phyloP scores from a whole-genome alignment of 2,329 filamentous ascomycete species.

The Tolypocladium tundrense region DNA sequence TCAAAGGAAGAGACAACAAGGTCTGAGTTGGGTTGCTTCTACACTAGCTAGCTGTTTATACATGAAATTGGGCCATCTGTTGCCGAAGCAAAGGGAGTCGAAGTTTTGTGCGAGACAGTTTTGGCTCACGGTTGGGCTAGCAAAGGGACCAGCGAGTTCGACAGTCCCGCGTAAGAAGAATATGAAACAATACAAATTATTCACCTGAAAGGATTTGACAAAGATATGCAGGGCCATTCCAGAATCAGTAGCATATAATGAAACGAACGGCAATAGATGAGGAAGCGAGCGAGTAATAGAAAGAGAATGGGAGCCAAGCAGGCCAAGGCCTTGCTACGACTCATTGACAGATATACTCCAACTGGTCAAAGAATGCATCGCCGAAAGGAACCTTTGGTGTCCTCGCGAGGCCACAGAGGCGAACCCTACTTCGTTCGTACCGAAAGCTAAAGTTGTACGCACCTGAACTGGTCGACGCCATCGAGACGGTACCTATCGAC shows the following conservation, averaged over 20 bases:
- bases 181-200: background rate
- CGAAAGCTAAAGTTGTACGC: background rate
- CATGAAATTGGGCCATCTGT: background rate
- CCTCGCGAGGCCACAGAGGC: background rate
- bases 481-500: background rate
- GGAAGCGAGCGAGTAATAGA: too few species aligned
- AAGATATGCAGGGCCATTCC: too few species aligned
- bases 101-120: background rate
- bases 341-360: too few species aligned
- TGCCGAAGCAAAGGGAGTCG: background rate
- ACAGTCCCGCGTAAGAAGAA: background rate
- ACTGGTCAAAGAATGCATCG: too few species aligned
- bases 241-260: background rate
- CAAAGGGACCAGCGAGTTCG: too few species aligned
- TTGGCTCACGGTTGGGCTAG: background rate
- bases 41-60: background rate
- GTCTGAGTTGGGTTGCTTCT: background rate
- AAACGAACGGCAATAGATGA: background rate
- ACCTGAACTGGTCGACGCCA: background rate
- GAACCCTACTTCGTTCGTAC: background rate
- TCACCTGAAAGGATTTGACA: background rate
- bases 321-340: too few species aligned
- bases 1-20: slow-evolving; percentile 3
- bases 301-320: too few species aligned
- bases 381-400: too few species aligned